Evolutionary conservation across 2,329 filamentous ascomycete species (phyloP), one percentile per base, ranked within the genome.

Genomic region (Aspergillus pseudoglaucus): DNA sequence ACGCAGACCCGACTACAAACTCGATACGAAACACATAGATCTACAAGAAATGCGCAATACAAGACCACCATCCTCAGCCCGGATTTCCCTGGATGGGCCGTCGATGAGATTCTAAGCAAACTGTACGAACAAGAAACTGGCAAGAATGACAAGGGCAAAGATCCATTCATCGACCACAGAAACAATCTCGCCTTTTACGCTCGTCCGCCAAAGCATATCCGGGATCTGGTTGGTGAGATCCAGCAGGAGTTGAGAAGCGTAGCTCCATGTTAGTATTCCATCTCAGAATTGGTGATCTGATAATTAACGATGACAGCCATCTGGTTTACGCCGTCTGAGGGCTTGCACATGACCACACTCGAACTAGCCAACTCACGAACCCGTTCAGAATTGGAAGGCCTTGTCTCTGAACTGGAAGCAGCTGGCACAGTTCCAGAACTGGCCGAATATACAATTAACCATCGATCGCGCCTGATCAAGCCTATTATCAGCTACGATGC

Each of bases 121-220:
- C 71, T 95, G 27, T 79, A 85, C 55, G 76, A 41, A 12, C 53
- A 57, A 14, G 35, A 25, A 32, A 35, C 6, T 7, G 33, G 14
- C 15, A 44, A 84, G 39, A 78, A 79, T 1, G 68, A 76, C 1
- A 70, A 84, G 32, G 50, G 49, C 6, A 78, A 88, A 53, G 84
- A 83, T 1, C 81, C 80, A 1, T 95, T 86, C 63, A 66, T 75
- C 45, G 91, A 97, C 63, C 79, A 81, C 38, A 77, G 91, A 37
- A 78, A 95, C 60, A 94, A 90, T 63, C 75, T 96, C 9, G 87
- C 90, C 0, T 84, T 96, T 62, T 96, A 90, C 89, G 88, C 87
- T 3, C 78, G 90, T 6, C 91, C 91, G 14, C 87, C 90, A 0
- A 70, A 80, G 41, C 81, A 85, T 56, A 75, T 96, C 15, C 75